phyloP scores from a whole-genome alignment of 306 rosid genomes.

The Quercus rubra region DNA sequence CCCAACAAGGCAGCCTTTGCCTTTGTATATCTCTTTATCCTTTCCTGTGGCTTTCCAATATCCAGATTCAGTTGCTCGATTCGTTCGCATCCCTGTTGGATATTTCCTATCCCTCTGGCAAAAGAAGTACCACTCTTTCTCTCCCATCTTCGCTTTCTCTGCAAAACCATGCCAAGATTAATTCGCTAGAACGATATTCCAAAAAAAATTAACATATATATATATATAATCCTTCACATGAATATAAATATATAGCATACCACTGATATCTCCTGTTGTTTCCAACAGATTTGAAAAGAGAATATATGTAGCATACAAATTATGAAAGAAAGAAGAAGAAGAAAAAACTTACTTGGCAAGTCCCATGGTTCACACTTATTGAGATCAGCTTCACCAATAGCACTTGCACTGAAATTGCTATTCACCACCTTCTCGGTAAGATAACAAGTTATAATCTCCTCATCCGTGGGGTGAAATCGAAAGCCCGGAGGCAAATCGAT shows the following conservation, averaged over 20 bases:
- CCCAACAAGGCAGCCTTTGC: conserved; percentile 64
- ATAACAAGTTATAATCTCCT: conserved; percentile 66
- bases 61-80: conserved; percentile 85
- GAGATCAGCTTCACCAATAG: conserved; percentile 87
- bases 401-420: conserved; percentile 60
- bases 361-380: conserved; percentile 97
- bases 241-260: not conserved
- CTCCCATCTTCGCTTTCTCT: conserved; percentile 96
- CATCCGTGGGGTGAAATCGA: conserved; percentile 92
- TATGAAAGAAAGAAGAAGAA: not conserved
- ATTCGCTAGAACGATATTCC: not conserved
- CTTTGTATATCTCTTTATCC: conserved; percentile 71
- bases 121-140: conserved; percentile 91
- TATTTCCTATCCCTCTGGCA: conserved; percentile 86
- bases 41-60: conserved; percentile 99
- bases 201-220: not conserved
- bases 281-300: no score
- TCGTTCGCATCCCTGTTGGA: conserved; percentile 96
- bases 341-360: conserved; percentile 57
- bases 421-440: conserved; percentile 61
- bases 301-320: not conserved
- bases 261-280: no score
- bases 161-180: not conserved
- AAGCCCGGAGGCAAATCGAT: conserved; percentile 88
- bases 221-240: not conserved